Evolutionary conservation across 2,329 filamentous ascomycete genomes (phyloP).

Genomic region (Xylariaceae sp.): DNA sequence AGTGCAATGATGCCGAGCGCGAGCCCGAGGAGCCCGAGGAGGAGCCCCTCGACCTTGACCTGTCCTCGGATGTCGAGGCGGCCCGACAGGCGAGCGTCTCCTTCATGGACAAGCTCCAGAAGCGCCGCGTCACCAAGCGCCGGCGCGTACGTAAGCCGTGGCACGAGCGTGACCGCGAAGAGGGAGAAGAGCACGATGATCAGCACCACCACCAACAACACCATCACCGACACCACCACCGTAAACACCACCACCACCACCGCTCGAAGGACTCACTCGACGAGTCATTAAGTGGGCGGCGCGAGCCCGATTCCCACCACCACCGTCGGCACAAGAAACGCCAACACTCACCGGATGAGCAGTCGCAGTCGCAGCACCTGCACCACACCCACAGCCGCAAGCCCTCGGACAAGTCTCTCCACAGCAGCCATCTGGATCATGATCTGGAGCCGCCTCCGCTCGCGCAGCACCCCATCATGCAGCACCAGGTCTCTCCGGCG

Average conservation of each 20-base stretch:
- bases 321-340: constrained; percentile 20
- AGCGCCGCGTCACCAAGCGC: constrained; percentile 28
- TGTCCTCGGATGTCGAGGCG: constrained; percentile 25
- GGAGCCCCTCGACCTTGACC: constrained; percentile 22
- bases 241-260: constrained; percentile 7
- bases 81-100: constrained; percentile 24
- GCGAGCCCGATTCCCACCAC: constrained; percentile 15
- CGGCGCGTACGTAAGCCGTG: constrained; percentile 22
- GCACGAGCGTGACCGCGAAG: constrained; percentile 13
- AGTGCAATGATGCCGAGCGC: constrained; percentile 26
- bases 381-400: constrained; percentile 16
- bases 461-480: constrained; percentile 5
- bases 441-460: constrained; percentile 14
- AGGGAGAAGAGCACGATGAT: not conserved
- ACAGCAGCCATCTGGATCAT: too few species aligned
- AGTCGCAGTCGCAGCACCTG: constrained; percentile 10
- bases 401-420: constrained; percentile 17
- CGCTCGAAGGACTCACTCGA: constrained; percentile 15
- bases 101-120: constrained; percentile 27
- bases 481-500: constrained; percentile 16
- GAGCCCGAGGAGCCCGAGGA: constrained; percentile 17
- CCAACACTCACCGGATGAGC: constrained; percentile 14
- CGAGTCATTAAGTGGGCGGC: constrained; percentile 10
- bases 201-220: constrained; percentile 6
- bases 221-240: constrained; percentile 9